A percentile compares a stretch with the other conserved stretches of the same genome.
phyloP scores from a whole-genome alignment of 2,329 filamentous ascomycete species.

The Tolypocladium tropicale region DNA sequence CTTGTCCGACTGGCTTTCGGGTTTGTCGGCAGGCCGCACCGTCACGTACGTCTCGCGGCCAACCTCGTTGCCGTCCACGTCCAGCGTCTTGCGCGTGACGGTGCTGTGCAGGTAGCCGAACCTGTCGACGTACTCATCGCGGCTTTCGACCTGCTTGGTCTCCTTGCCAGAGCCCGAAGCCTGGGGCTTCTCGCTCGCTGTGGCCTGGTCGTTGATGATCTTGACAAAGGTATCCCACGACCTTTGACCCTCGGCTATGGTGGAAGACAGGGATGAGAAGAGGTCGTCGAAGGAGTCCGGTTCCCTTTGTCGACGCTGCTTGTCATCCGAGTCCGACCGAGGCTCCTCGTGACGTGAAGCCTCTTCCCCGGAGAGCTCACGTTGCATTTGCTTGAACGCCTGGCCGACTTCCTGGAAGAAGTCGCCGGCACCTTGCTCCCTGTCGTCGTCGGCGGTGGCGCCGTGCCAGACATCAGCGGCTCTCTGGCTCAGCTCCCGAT shows the following conservation, averaged over 20 bases:
- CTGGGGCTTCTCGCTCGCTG: constrained; percentile 4
- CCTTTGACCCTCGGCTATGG: constrained; percentile 23
- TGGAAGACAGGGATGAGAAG: constrained; percentile 26
- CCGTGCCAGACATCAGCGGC: constrained; percentile 18
- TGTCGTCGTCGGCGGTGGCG: constrained; percentile 6
- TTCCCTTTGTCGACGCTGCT: constrained; percentile 1
- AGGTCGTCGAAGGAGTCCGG: constrained; percentile 30
- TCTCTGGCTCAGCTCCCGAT: constrained; percentile 18
- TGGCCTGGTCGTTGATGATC: constrained; percentile 15
- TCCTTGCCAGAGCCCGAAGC: constrained; percentile 9
- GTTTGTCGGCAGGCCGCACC: constrained; percentile 14
- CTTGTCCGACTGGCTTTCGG: too few species aligned
- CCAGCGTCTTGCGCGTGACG: constrained; percentile 27
- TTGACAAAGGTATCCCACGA: constrained; percentile 31
- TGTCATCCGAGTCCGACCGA: background rate
- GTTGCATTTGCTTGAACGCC: constrained; percentile 5
- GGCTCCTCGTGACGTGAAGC: background rate
- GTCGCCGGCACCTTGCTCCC: constrained; percentile 4
- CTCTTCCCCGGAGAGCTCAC: constrained; percentile 3
- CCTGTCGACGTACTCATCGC: constrained; percentile 31
- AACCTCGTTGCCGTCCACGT: constrained; percentile 30
- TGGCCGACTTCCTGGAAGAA: constrained; percentile 6
- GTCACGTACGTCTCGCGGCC: constrained; percentile 25
- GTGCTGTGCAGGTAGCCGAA: constrained; percentile 33
- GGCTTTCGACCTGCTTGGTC: constrained; percentile 23